Evolutionary conservation across 805 yeast genomes (phyloP).

Genomic region (Saccharomyces mikatae): DNA sequence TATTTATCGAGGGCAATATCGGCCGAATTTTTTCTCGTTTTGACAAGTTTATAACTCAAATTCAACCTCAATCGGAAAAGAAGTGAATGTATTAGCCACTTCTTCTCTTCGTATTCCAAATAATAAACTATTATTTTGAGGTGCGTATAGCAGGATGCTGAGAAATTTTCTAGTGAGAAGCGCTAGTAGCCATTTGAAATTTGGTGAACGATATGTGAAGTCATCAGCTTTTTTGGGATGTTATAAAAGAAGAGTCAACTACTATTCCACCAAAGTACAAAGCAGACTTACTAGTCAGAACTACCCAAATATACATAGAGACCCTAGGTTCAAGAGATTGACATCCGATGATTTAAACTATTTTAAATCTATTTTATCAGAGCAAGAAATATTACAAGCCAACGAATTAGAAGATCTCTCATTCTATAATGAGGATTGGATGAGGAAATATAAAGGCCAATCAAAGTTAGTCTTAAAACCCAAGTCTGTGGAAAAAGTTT

Average conservation of each 20-base stretch:
- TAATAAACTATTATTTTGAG: neutral
- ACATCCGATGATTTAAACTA: slow-evolving; percentile 47
- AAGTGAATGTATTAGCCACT: neutral
- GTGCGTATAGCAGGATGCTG: neutral
- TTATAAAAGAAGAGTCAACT: neutral
- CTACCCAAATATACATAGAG: slow-evolving; percentile 51
- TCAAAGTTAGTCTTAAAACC: slow-evolving; percentile 77
- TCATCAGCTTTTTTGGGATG: neutral
- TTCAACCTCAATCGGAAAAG: neutral
- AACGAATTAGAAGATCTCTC: slow-evolving; percentile 57
- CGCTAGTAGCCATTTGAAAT: neutral
- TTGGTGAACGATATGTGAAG: neutral
- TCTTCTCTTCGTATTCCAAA: neutral
- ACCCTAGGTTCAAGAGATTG: slow-evolving; percentile 43
- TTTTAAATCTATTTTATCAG: slow-evolving; percentile 54
- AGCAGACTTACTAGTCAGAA: slow-evolving; percentile 56
- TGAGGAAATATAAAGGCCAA: slow-evolving; percentile 88
- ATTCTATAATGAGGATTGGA: slow-evolving; percentile 83
- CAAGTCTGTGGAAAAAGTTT: slow-evolving; percentile 66
- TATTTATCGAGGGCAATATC: neutral
- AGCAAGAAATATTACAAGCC: slow-evolving; percentile 35
- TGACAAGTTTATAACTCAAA: neutral
- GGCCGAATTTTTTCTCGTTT: neutral
- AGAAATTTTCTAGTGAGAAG: neutral
- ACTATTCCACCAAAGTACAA: slow-evolving; percentile 17